Evolutionary conservation across 2,329 filamentous ascomycete genomes (phyloP), one percentile per base, ranked within the genome.

Genomic region (Nemania abortiva): DNA sequence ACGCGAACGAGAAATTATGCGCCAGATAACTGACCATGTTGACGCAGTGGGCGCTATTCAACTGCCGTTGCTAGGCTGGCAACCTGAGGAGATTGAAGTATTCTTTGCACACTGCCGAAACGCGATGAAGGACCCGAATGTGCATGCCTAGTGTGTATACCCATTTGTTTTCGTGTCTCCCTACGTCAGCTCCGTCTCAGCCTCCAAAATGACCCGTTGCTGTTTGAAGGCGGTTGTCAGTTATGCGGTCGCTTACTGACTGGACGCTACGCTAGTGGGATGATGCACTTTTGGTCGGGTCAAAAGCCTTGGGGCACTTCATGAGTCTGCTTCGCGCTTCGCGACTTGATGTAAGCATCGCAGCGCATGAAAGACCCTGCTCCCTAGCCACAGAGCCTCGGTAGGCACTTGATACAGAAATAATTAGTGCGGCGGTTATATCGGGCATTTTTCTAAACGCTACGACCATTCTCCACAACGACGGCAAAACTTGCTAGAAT

Each of bases 221-320:
- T 31, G 20, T 53, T 37, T 39, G 31, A 20, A n/a, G 47, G 15
- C 6, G 6, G 4, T 29, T 15, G 27, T 24, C 18, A 18, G 59
- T 37, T 22, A 24, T n/a, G n/a, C 24, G 11, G 6, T 15, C 50
- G 11, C 13, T 22, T 61, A 57, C 64, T 67, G 22, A 66, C 58
- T 24, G 49, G 47, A 15, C 18, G 47, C 7, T 42, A 20, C 31
- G 31, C 64, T 63, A 72, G 72, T 54, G 72, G 79, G 13, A 80
- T 80, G 72, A 82, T 83, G 81, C 80, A 82, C 58, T 82, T 83
- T 55, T 83, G 81, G 81, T 82, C 80, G 39, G 81, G 79, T 0
- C 81, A 83, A 72, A 82, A 82, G 63, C 81, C 81, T 0, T 55
- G 74, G 20, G 69, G 61, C 45, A 24, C 52, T 47, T 64, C 56